Evolutionary conservation across 179 eudicot species (phyloP), one percentile per base, ranked within the genome.

Genomic region (Vitellaria paradoxa): DNA sequence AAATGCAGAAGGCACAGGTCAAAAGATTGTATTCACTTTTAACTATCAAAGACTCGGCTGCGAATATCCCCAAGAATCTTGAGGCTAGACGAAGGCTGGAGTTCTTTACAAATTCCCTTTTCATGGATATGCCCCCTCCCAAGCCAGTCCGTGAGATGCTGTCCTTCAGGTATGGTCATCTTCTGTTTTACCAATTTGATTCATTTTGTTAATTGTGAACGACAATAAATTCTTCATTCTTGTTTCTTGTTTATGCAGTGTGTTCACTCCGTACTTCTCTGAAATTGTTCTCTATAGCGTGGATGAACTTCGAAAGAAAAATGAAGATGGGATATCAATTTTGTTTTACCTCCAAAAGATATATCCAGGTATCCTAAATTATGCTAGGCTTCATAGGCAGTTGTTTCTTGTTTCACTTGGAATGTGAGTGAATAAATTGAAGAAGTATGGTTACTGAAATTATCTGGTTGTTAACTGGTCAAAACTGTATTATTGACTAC

Each of bases 271-370:
- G 63, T 96, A 96, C 82, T 92, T 91, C 76, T 89, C 98, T 46
- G 99, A 96, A 88, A 88, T 80, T 46, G 99, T 96, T 81, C 97
- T 96, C 20, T 94, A 94, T 85, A 92, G 95, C 79, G 72, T 92
- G 84, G 53, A 85, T 77, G 99, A 96, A 77, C 93, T 96, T 70
- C 91, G 84, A 65, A 85, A 85, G 88, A 94, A 86, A 81, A 96
- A 96, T 86, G 99, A 96, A 85, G 99, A 96, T 86, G 98, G 98
- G 53, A 94, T 96, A 85, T 90, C 99, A 10, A 81, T 87, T 79
- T 85, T 96, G 81, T 96, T 96, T 86, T 96, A 96, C 82, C 95
- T 96, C 40, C 99, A 96, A 82, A 96, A 96, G 83, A 96, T 96
- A 76, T 96, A 87, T 89, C 99, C 99, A 89, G 99, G 99, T 91